Evolutionary conservation across 306 rosid genomes (phyloP).

Genomic region (Trifolium subterraneum): DNA sequence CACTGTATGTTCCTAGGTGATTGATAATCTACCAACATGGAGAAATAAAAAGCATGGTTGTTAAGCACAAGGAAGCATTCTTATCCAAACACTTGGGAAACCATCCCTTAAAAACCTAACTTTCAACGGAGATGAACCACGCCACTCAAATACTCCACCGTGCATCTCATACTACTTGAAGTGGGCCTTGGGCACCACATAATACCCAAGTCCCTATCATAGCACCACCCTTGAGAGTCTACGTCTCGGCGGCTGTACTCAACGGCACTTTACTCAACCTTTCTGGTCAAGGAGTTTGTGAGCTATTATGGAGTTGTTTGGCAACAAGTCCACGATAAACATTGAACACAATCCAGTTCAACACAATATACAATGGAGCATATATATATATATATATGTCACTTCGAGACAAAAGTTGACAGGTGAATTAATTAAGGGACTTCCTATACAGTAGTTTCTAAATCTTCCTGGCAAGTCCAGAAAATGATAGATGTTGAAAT

Average conservation of each 20-base stretch:
- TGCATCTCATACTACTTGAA: conserved; percentile 1
- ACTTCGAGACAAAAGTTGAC: not conserved
- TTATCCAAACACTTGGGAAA: not conserved
- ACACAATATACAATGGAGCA: not conserved
- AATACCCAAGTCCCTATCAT: conserved; percentile 9
- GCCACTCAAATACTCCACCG: not conserved
- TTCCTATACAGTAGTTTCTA: not conserved
- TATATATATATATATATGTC: not conserved
- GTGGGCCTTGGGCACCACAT: not conserved
- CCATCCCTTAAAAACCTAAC: not conserved
- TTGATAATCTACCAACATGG: not conserved
- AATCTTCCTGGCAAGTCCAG: not conserved
- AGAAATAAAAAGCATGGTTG: not conserved
- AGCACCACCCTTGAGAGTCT: not conserved
- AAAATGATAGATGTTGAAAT: not conserved
- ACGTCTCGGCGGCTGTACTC: not conserved
- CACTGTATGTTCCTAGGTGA: conserved; percentile 8
- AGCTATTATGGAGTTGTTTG: not conserved
- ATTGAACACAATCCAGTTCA: not conserved
- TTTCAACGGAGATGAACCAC: not conserved
- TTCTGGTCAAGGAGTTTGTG: not conserved
- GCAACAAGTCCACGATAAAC: not conserved
- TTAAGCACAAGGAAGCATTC: conserved; percentile 1
- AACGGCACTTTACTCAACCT: not conserved
- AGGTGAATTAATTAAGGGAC: conserved; percentile 3